Evolutionary conservation across 1,284 basidiomycete genomes (phyloP).

Genomic region (Austropuccinia psidii): DNA sequence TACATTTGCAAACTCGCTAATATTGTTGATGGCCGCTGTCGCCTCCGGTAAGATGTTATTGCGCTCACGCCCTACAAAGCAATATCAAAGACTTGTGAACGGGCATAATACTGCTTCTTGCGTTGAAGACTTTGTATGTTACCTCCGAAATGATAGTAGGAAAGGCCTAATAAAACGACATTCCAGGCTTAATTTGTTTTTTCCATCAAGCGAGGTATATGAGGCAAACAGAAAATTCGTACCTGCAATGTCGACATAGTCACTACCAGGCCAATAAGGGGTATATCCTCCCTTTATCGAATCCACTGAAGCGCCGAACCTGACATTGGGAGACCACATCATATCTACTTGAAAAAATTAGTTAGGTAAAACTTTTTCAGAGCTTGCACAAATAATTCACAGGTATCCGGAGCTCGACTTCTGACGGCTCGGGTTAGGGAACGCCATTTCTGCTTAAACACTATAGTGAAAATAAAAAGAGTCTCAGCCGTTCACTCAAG

Average conservation of each 20-base stretch:
- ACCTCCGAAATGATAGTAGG: slow-evolving; percentile 32
- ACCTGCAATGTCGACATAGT: slow-evolving; percentile 12
- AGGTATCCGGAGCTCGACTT: slow-evolving; percentile 4
- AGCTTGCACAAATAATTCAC: neutral
- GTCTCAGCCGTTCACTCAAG: neutral
- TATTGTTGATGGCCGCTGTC: slow-evolving; percentile 10
- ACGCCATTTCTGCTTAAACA: slow-evolving; percentile 20
- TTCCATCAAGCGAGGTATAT: neutral
- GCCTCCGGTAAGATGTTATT: neutral
- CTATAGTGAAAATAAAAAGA: neutral
- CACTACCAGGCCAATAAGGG: slow-evolving; percentile 5
- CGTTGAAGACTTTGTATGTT: too few species aligned
- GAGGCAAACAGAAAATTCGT: too few species aligned
- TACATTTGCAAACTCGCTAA: slow-evolving; percentile 24
- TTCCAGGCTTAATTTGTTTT: neutral
- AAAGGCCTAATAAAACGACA: neutral
- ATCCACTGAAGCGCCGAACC: slow-evolving; percentile 1
- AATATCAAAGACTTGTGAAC: too few species aligned
- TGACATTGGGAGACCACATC: slow-evolving; percentile 23
- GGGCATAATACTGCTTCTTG: too few species aligned
- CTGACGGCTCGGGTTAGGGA: neutral
- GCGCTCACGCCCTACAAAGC: neutral
- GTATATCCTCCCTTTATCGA: slow-evolving; percentile 1
- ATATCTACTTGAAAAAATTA: neutral
- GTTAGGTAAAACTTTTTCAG: neutral